These are phyloP conservation scores for Lentithecium fluviatile DNA, from an alignment of 495 filamentous ascomycete species.

Conservation along the genomic window DNA sequence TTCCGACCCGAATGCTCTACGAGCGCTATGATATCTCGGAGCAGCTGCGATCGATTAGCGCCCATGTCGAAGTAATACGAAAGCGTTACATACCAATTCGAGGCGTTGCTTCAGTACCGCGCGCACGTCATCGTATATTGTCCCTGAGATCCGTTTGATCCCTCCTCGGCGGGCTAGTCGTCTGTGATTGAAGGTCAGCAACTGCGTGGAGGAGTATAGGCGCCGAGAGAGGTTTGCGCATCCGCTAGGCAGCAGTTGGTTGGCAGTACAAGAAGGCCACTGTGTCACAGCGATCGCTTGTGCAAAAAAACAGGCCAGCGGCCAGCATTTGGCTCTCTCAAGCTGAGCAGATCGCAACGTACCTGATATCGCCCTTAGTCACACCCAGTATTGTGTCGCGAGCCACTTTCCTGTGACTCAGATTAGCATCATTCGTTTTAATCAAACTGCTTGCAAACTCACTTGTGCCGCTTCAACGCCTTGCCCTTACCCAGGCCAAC, in stretches of 20 bases:
- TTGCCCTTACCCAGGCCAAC: slow-evolving; percentile 27
- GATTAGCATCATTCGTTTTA: background rate
- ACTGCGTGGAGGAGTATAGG: too few relatives aligned
- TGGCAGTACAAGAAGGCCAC: background rate
- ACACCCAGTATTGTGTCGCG: slow-evolving; percentile 95
- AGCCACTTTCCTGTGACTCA: slow-evolving; percentile 75
- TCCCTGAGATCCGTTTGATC: slow-evolving; percentile 65
- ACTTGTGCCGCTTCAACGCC: slow-evolving; percentile 23
- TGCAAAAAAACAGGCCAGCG: too few relatives aligned
- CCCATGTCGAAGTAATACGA: background rate
- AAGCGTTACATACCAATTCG: slow-evolving; percentile 10
- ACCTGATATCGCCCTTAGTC: slow-evolving; percentile 51
- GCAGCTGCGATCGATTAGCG: slow-evolving; percentile 12
- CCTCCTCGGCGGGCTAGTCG: slow-evolving; percentile 78
- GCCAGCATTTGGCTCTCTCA: too few relatives aligned
- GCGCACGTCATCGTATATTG: slow-evolving; percentile 72
- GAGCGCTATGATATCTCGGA: slow-evolving; percentile 18
- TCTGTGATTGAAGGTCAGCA: slow-evolving; percentile 44
- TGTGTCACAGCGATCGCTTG: too few relatives aligned
- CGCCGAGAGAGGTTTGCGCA: too few relatives aligned
- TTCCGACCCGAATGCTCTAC: slow-evolving; percentile 26
- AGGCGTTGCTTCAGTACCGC: slow-evolving; percentile 50
- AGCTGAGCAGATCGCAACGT: too few relatives aligned
- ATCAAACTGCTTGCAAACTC: slow-evolving; percentile 3
- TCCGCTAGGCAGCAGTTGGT: background rate